Percentiles rank a stretch among this genome's conserved stretches.
Evolutionary conservation across 2,329 filamentous ascomycete species (phyloP).

Genomic region (Trichoderma guizhouense): DNA sequence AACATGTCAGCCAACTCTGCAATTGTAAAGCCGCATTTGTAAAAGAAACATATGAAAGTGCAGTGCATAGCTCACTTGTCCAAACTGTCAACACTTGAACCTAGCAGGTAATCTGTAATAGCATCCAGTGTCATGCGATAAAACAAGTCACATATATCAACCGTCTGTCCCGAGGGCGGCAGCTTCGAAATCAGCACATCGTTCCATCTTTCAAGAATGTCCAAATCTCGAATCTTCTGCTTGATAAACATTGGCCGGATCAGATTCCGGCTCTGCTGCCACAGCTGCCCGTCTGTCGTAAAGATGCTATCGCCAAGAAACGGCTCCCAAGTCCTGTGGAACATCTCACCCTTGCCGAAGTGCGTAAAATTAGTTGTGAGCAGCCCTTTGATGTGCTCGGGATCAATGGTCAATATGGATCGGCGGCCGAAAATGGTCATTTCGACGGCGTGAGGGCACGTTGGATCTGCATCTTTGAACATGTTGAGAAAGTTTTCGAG

Average conservation of each 20-base stretch:
- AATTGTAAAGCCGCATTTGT: too few relatives aligned
- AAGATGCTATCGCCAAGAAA: conserved; percentile 76
- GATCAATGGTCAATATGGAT: conserved; percentile 74
- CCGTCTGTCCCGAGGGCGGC: conserved; percentile 45
- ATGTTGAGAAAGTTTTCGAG: conserved; percentile 19
- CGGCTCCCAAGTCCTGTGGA: conserved; percentile 70
- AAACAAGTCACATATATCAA: conserved; percentile 74
- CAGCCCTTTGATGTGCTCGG: conserved; percentile 87
- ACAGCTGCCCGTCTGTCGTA: conserved; percentile 72
- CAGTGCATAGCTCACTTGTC: neutral
- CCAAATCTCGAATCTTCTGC: conserved; percentile 76
- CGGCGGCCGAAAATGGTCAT: conserved; percentile 51
- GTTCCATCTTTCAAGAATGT: conserved; percentile 62
- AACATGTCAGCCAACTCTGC: neutral
- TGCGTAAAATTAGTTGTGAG: conserved; percentile 82
- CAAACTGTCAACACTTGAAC: conserved; percentile 33
- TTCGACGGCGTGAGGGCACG: conserved; percentile 43
- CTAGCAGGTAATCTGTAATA: conserved; percentile 81
- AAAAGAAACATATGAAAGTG: neutral
- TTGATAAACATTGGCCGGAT: conserved; percentile 84
- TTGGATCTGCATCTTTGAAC: conserved; percentile 13
- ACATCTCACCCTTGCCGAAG: conserved; percentile 75
- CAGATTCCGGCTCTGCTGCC: conserved; percentile 75
- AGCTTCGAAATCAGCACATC: conserved; percentile 20
- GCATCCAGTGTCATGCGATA: conserved; percentile 82